These are phyloP conservation scores for Wickerhamiella siamensis DNA, from an alignment of 805 yeast genomes.

Conservation along the genomic window DNA sequence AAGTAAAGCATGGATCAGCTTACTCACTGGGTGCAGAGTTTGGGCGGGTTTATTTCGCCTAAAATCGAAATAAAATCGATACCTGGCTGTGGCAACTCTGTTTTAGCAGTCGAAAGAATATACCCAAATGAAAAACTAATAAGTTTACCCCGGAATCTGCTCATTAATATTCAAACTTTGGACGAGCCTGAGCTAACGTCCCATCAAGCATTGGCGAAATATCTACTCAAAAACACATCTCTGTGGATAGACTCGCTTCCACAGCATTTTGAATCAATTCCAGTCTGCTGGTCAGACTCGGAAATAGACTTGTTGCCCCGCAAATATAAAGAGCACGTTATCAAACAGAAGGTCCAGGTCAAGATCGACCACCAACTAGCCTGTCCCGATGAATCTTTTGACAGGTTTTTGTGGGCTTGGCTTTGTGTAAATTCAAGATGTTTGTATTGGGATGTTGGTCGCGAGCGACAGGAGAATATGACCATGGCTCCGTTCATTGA, in stretches of 20 bases:
- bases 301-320: slow-evolving; percentile 14
- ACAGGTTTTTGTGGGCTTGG: slow-evolving; percentile 54
- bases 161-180: slow-evolving; percentile 12
- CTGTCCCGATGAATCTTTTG: background rate
- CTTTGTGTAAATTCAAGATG: slow-evolving; percentile 85
- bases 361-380: background rate
- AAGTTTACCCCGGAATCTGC: slow-evolving; percentile 11
- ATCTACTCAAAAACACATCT: slow-evolving; percentile 4
- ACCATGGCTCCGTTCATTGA: slow-evolving; percentile 89
- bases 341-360: slow-evolving; percentile 11
- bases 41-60: slow-evolving; percentile 10
- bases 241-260: slow-evolving; percentile 53
- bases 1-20: slow-evolving; percentile 5
- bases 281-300: slow-evolving; percentile 43
- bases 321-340: slow-evolving; percentile 10
- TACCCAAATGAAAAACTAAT: slow-evolving; percentile 10
- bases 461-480: slow-evolving; percentile 50
- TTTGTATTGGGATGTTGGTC: slow-evolving; percentile 56
- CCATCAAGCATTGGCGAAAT: slow-evolving; percentile 13
- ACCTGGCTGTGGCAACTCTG: slow-evolving; percentile 46
- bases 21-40: slow-evolving; percentile 1
- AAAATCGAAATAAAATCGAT: slow-evolving; percentile 28
- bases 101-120: slow-evolving; percentile 33
- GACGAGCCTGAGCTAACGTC: slow-evolving; percentile 2
- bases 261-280: slow-evolving; percentile 40